Base-by-base conservation (phyloP, 179 eudicot species). In the Amaranthus tricolor region DNA sequence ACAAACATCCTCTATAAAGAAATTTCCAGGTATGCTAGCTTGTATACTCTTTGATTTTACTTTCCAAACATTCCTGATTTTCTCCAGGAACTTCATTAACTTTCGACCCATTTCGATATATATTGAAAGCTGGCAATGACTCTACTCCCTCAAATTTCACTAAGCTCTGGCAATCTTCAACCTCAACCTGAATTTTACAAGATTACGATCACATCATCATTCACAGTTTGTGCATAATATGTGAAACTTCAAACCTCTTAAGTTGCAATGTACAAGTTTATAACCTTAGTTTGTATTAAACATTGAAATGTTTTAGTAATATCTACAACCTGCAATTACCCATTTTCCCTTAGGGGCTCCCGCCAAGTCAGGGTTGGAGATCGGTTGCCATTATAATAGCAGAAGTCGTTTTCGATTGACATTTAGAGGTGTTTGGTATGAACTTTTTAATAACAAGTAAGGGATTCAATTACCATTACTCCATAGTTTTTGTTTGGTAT, bases 101-200 rank as follows among this genome's bases (percentile, higher is more conserved):
- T 61, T 56, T 78, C 52, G 85, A 75, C 10, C 93, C 91, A 11
- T 78, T 81, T 66, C 70, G 82, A 79, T 89, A 89, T 70, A 89
- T 81, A 45, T 65, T 82, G 82, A 87, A 89, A 43, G 76, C 75
- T 10, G 91, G 93, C 56, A 84, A 49, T 66, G 87, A 78, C 66
- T 72, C 70, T 48, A 84, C 79, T 17, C 85, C 84, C 80, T 89
- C 89, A 0, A 83, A 76, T 84, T 82, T 83, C 47, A 74, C 74
- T 56, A 87, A 56, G 24, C 61, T 72, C 19, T 82, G 75, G 21
- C 82, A 64, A 56, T 86, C 89, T 51, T 88, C 92, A 47, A 71
- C 82, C 61, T 85, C 86, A 51, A 88, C 88, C 92, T 88, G 72
- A 61, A 70, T 45, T 3, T 43, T 15, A 63, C 49, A 17, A 14